Conservation (phyloP, 1,139 yeast species). For the Saccharomyces pastorianus region DNA sequence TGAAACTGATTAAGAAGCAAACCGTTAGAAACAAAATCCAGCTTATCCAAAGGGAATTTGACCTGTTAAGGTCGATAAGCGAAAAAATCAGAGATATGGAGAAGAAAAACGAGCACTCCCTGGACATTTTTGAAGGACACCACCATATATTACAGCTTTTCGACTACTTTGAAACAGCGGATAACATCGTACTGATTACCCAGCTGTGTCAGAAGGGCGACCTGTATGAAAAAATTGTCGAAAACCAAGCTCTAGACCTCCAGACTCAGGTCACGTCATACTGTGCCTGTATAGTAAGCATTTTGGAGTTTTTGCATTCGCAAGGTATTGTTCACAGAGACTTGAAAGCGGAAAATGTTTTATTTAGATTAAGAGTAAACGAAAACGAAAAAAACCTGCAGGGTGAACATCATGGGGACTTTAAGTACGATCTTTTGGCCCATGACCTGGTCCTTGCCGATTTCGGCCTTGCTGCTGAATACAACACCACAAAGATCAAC, state of each 20-base stretch:
- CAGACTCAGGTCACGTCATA: slow-evolving; percentile 44
- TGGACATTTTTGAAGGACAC: slow-evolving; percentile 36
- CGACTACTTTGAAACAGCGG: slow-evolving; percentile 66
- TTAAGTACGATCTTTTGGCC: slow-evolving; percentile 27
- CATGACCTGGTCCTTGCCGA: slow-evolving; percentile 59
- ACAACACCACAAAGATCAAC: slow-evolving; percentile 10
- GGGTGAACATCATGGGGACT: not conserved
- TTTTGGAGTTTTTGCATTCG: slow-evolving; percentile 60
- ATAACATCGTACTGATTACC: slow-evolving; percentile 53
- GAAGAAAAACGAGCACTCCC: slow-evolving; percentile 5
- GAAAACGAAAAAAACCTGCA: slow-evolving; percentile 13
- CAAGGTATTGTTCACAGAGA: slow-evolving; percentile 80
- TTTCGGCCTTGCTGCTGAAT: slow-evolving; percentile 45
- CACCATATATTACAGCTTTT: slow-evolving; percentile 55
- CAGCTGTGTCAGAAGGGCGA: slow-evolving; percentile 66
- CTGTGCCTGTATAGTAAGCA: slow-evolving; percentile 40
- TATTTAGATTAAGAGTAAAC: slow-evolving; percentile 36
- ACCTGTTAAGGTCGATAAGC: slow-evolving; percentile 21
- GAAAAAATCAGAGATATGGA: slow-evolving; percentile 22
- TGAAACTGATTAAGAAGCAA: slow-evolving; percentile 28
- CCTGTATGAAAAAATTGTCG: slow-evolving; percentile 50
- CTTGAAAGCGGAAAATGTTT: slow-evolving; percentile 78
- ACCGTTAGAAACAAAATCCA: slow-evolving; percentile 25
- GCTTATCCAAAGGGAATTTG: slow-evolving; percentile 29
- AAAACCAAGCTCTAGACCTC: slow-evolving; percentile 38